Evolutionary conservation across 768 basidiomycete genomes (phyloP).

Genomic region (Russula griseocarnosa): DNA sequence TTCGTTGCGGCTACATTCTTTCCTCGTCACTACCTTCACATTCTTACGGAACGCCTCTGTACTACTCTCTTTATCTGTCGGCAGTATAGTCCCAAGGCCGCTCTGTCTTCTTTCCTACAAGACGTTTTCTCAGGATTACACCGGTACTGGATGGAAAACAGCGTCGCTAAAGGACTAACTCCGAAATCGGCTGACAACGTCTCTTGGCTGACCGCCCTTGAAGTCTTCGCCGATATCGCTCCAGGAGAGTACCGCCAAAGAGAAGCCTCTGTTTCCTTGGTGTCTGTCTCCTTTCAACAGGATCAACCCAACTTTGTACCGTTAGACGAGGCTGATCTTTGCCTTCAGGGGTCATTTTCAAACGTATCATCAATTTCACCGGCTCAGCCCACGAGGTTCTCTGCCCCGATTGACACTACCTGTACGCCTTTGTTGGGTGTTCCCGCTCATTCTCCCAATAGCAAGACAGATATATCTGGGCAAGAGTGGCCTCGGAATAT

Average conservation of each 20-base stretch:
- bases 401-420: neutral
- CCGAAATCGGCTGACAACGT: neutral
- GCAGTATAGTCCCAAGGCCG: constrained; percentile 7
- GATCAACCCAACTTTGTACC: neutral
- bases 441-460: neutral
- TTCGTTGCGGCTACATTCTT: constrained; percentile 5
- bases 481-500: neutral
- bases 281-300: neutral
- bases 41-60: constrained; percentile 14
- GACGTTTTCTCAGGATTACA: constrained; percentile 15
- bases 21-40: constrained; percentile 8
- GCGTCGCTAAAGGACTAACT: neutral
- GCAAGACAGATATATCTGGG: neutral
- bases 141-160: constrained; percentile 20
- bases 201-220: neutral
- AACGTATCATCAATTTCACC: neutral
- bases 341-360: neutral
- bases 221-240: neutral
- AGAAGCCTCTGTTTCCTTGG: neutral
- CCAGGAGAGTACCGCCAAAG: neutral
- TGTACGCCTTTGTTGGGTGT: neutral
- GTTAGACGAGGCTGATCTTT: neutral
- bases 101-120: constrained; percentile 21
- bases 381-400: neutral
- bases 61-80: constrained; percentile 16